A percentile compares a stretch with the other conserved stretches of the same genome.
Conservation (phyloP, 129 eudicot genomes). For the Arctium lappa region DNA sequence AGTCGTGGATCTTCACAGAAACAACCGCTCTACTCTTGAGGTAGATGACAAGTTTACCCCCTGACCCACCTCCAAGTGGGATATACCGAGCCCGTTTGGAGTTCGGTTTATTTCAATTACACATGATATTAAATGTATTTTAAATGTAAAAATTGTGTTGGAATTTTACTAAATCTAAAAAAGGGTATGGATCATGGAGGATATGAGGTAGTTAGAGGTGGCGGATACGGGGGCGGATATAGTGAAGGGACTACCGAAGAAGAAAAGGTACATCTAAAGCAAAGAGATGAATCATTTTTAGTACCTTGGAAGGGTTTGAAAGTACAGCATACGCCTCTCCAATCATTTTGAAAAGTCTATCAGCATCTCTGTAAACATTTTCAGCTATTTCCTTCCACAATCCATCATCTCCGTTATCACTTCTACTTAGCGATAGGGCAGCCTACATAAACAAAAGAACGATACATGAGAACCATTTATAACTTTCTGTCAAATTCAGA, state of each 20-base stretch:
- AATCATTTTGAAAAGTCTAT: constrained; percentile 92
- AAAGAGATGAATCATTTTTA: neutral
- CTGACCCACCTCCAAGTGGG: too few species aligned
- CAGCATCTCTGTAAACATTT: constrained; percentile 82
- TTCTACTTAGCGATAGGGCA: constrained; percentile 66
- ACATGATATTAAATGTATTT: too few species aligned
- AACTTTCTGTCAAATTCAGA: neutral
- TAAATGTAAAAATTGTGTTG: too few species aligned
- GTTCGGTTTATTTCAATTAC: too few species aligned
- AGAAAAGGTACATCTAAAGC: neutral
- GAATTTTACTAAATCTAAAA: too few species aligned
- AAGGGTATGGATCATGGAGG: too few species aligned
- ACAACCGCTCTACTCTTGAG: too few species aligned
- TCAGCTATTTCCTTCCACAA: constrained; percentile 81
- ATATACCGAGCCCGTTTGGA: too few species aligned
- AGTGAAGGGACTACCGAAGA: neutral
- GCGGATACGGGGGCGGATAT: too few species aligned
- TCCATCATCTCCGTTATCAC: constrained; percentile 79
- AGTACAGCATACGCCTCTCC: constrained; percentile 97
- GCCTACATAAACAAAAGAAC: constrained; percentile 47
- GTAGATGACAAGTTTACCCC: too few species aligned
- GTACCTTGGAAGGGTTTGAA: constrained; percentile 70
- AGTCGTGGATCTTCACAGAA: too few species aligned
- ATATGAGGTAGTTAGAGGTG: too few species aligned
- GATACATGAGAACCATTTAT: neutral